Evolutionary conservation across 1,284 basidiomycete genomes (phyloP).

Genomic region (Golubevia sp.): DNA sequence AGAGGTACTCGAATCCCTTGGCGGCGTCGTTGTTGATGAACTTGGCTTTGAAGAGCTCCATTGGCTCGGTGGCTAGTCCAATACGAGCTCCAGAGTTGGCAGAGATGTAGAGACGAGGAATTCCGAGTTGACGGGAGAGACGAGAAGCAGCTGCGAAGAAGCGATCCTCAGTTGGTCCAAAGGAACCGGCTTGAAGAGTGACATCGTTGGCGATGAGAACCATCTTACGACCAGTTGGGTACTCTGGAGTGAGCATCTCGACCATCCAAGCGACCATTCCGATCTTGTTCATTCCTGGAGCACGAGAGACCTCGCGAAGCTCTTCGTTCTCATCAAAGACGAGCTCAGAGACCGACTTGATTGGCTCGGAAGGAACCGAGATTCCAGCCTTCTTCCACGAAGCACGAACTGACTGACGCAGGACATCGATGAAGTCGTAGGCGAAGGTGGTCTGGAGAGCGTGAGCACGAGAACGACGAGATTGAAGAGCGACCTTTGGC

Average conservation of each 20-base stretch:
- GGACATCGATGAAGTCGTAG: constrained; percentile 96
- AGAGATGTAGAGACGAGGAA: constrained; percentile 94
- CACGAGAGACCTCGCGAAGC: constrained; percentile 84
- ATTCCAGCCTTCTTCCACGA: constrained; percentile 82
- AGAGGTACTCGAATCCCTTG: constrained; percentile 96
- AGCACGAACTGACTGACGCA: constrained; percentile 93
- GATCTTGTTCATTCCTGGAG: constrained; percentile 89
- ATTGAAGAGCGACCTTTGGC: constrained; percentile 98
- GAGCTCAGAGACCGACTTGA: constrained; percentile 81
- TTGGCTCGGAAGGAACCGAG: constrained; percentile 74
- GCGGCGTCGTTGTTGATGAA: constrained; percentile 85
- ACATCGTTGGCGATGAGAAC: constrained; percentile 98
- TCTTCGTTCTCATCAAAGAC: constrained; percentile 92
- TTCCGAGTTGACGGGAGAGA: constrained; percentile 83
- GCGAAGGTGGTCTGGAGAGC: constrained; percentile 97
- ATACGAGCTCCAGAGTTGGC: constrained; percentile 98
- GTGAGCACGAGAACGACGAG: constrained; percentile 99
- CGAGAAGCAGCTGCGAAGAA: constrained; percentile 95
- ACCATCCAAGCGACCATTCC: constrained; percentile 99
- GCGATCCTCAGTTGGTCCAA: constrained; percentile 92
- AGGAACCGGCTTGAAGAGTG: constrained; percentile 97
- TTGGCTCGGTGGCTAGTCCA: constrained; percentile 89
- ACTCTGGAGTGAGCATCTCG: constrained; percentile 90
- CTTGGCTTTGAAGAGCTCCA: constrained; percentile 86
- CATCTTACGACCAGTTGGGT: constrained; percentile 81